Conservation (phyloP, 352 stramenopile genomes). For the Phytophthora kernoviae region DNA sequence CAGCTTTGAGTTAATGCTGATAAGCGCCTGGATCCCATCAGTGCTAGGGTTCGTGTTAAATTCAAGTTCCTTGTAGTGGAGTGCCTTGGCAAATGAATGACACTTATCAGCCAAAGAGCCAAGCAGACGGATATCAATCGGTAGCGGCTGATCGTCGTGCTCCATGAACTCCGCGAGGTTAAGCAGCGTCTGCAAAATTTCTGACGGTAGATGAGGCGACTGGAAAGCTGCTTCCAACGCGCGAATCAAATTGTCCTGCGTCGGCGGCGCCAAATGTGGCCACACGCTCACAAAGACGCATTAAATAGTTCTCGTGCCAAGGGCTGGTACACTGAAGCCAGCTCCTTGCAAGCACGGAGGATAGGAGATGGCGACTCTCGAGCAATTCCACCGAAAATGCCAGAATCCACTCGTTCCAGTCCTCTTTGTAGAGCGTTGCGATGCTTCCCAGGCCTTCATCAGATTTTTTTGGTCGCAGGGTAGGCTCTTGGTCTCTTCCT, state of each 20-base stretch:
- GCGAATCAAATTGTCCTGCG: conserved; percentile 93
- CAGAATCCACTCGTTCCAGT: conserved; percentile 99
- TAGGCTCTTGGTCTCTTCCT: conserved; percentile 78
- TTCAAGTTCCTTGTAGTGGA: conserved; percentile 99
- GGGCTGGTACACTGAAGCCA: conserved; percentile 98
- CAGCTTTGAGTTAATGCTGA: conserved; percentile 99
- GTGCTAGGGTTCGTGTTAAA: conserved; percentile 92
- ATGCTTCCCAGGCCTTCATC: conserved; percentile 87
- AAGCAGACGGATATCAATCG: conserved; percentile 97
- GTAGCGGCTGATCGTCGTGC: conserved; percentile 96
- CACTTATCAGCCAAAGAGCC: conserved; percentile 97
- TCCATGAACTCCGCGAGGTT: conserved; percentile 99
- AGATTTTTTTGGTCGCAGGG: conserved; percentile 86
- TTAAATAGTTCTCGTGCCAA: conserved; percentile 98
- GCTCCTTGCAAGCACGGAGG: conserved; percentile 93
- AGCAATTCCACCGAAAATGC: conserved; percentile 97
- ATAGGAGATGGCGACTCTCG: conserved; percentile 96
- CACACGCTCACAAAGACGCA: conserved; percentile 98
- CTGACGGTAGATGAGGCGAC: conserved; percentile 91
- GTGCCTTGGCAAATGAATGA: conserved; percentile 98
- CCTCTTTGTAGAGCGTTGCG: conserved; percentile 87
- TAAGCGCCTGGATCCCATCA: conserved; percentile 97
- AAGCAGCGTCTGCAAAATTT: conserved; percentile 98
- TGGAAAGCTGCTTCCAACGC: conserved; percentile 96
- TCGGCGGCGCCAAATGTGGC: conserved; percentile 93